Conservation (phyloP, 305 asterid species). For the Solanum hybrid region DNA sequence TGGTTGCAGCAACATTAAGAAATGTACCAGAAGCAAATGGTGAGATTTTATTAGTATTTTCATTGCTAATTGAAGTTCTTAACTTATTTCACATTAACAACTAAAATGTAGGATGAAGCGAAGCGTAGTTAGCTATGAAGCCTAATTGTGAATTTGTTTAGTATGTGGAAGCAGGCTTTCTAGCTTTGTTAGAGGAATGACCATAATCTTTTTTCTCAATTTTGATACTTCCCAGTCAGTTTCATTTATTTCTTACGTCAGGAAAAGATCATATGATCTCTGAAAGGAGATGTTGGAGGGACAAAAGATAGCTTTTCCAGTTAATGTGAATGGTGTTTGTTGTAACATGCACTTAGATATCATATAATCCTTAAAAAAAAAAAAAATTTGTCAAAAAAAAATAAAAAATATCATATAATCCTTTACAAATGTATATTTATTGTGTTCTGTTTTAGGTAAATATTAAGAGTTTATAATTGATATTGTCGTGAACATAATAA, state of each 20-base stretch:
- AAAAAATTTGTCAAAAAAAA: too few relatives aligned
- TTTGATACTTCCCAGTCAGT: neutral
- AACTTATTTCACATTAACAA: neutral
- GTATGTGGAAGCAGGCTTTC: neutral
- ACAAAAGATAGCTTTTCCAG: neutral
- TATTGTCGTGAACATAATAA: neutral
- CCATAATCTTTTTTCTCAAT: neutral
- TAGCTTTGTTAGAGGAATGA: neutral
- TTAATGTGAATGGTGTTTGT: neutral
- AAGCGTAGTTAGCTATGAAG: neutral
- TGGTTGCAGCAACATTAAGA: constrained; percentile 73
- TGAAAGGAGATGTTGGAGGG: neutral
- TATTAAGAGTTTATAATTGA: neutral
- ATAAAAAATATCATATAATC: neutral
- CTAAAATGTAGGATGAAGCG: neutral
- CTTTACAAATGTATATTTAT: neutral
- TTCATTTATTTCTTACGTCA: neutral
- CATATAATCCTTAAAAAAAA: neutral
- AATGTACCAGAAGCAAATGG: constrained; percentile 97
- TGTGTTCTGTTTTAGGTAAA: neutral
- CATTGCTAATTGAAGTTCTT: neutral
- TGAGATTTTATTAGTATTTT: constrained; percentile 16
- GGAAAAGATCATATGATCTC: neutral
- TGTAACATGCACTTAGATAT: neutral
- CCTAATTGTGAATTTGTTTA: neutral